Percentiles rank a stretch among this genome's conserved stretches.
phyloP scores from a whole-genome alignment of 148 eudicot genomes.

The Dysphania ambrosioides region DNA sequence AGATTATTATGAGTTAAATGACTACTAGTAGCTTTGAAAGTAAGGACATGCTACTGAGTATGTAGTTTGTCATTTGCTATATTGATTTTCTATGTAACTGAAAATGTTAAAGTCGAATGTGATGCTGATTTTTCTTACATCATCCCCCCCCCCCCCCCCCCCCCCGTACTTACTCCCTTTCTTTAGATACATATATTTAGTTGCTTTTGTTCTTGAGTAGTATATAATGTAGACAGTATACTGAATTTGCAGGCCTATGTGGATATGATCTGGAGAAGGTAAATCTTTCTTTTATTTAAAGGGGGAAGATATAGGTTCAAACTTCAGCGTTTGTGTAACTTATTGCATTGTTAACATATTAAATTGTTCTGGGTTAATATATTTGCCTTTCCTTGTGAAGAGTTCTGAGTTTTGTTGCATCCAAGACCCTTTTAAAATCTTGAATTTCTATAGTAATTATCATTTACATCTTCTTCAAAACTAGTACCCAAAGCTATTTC shows the following conservation, averaged over 20 bases:
- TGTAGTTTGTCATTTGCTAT: no score
- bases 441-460: background rate
- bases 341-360: background rate
- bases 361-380: background rate
- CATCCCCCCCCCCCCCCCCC: no score
- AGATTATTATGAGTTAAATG: no score
- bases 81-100: no score
- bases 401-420: background rate
- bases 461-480: background rate
- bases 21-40: no score
- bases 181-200: background rate
- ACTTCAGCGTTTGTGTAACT: background rate
- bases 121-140: background rate
- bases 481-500: background rate
- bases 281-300: slow-evolving; percentile 19
- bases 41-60: no score
- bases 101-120: background rate
- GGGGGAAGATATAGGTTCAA: slow-evolving; percentile 14
- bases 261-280: slow-evolving; percentile 67
- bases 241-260: slow-evolving; percentile 59
- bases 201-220: slow-evolving; percentile 13
- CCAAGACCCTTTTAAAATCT: background rate
- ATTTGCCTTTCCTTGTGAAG: slow-evolving; percentile 1
- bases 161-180: background rate
- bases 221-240: slow-evolving; percentile 17